A percentile compares a stretch with the other conserved stretches of the same genome.
Conservation (phyloP, 345 rosid species). For the Erucastrum elatum region DNA sequence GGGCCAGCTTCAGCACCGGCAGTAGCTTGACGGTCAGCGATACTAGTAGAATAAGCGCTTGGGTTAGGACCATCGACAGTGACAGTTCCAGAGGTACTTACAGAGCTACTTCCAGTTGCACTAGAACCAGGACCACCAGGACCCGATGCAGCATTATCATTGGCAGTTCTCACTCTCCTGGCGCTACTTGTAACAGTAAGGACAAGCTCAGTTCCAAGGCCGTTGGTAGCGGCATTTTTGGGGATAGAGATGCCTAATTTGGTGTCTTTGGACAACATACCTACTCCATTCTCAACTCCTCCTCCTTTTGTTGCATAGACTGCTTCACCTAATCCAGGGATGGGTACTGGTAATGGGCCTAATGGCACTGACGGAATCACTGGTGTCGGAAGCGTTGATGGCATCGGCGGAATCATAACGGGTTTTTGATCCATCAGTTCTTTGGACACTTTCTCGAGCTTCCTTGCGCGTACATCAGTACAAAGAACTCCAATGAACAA, state of each 20-base stretch:
- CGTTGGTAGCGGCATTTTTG: not conserved
- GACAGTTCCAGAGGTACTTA: not conserved
- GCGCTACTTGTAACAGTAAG: not conserved
- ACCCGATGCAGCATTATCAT: not conserved
- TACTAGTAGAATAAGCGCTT: not conserved
- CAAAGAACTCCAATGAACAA: slow-evolving; percentile 11
- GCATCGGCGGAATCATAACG: not conserved
- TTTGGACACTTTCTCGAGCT: not conserved
- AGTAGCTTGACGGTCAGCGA: not conserved
- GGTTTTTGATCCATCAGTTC: not conserved
- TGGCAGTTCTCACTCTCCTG: no score
- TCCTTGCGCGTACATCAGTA: slow-evolving; percentile 17
- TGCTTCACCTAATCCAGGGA: not conserved
- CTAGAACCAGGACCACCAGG: not conserved
- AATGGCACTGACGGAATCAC: not conserved
- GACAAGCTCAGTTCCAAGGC: not conserved
- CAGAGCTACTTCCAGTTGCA: not conserved
- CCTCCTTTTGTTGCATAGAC: not conserved
- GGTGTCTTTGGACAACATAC: slow-evolving; percentile 3
- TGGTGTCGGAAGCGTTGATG: not conserved
- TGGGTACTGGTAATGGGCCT: not conserved
- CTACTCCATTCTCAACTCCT: not conserved
- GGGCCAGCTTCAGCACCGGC: not conserved
- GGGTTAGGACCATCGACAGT: not conserved
- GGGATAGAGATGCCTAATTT: not conserved